Evolutionary conservation across 805 yeast species (phyloP), one percentile per base, ranked within the genome.

Genomic region (Hanseniaspora lachancei): DNA sequence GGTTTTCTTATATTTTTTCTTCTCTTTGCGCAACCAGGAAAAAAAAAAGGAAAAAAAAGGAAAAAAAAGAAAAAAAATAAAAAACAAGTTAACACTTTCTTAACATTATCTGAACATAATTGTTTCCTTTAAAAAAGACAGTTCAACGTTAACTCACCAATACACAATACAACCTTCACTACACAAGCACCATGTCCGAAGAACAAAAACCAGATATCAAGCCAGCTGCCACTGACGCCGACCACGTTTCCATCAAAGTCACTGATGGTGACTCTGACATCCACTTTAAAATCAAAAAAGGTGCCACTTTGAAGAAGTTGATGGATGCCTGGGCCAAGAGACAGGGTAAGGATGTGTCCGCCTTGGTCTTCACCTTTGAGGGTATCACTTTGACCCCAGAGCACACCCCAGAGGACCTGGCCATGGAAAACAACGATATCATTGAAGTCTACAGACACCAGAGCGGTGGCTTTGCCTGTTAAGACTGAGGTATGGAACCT

Each of bases 251-350:
- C 75, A 74, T 93, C 71, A 89, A 88, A 70, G 98, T 93, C 49
- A 82, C 95, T 38, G 98, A 93, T 70, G 95, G 95, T 49, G 77
- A 84, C 54, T 84, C 95, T 21, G 99, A 93, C 70, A 89, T 93
- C 60, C 89, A 85, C 70, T 93, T 93, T 82, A 89, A 91, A 71
- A 91, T 93, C 70, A 89, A 89, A 74, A 79, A 86, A 72, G 77
- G 89, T 42, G 93, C 98, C 5, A 95, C 91, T 49, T 78, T 93
- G 75, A 86, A 80, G 70, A 86, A 96, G 73, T 81, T 93, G 64
- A 91, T 93, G 89, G 97, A 91, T 66, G 96, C 97, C 13, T 93
- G 91, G 70, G 95, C 97, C 69, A 89, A 89, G 73, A 86, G 98
- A 75, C 96, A 91, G 67, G 97, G 97, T 46, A 91, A 91, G 69